Evolutionary conservation across 306 rosid species (phyloP), one percentile per base, ranked within the genome.

Genomic region (Styphnolobium japonicum): DNA sequence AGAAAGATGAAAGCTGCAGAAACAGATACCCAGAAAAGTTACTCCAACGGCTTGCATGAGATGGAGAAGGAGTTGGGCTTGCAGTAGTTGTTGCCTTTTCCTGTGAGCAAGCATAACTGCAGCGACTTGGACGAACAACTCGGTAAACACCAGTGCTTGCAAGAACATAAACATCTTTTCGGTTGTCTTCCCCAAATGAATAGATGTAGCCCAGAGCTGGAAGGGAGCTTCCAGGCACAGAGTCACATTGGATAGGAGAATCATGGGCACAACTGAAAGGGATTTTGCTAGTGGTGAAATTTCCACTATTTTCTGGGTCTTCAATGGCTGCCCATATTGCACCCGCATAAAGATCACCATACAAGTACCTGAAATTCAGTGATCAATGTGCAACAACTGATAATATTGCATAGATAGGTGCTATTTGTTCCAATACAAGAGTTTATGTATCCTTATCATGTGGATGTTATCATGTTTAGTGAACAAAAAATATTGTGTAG

Each of bases 161-260:
- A 49, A 91, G 95, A 53, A 91, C 1, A 56, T 82, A 88, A 49
- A 93, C 74, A 77, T 93, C 97, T 58, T 89, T 93, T 1, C n/a
- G 61, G 83, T 91, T 93, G 83, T 91, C 98, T 77, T 93, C 92
- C 7, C 91, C 97, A 31, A 86, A 91, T 31, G 98, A 93, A 86
- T 3, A 90, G 53, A 91, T 51, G 75, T 91, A 93, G 19, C 93
- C 94, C 23, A 93, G 68, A 18, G 90, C 82, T 52, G 98, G 88
- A 36, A 86, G 89, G 46, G 89, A 53, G 57, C 84, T 90, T 51
- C 79, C 88, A 0, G 93, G 83, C 29, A 84, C 83, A 23, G 86
- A 70, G 43, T 66, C 84, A 69, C 98, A 93, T 43, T 76, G 56
- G 31, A 91, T 83, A 9, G 97, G 97, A 55, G 97, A 88, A 85